Conservation (phyloP, 352 stramenopile species). For the Aphanomyces stellatus region DNA sequence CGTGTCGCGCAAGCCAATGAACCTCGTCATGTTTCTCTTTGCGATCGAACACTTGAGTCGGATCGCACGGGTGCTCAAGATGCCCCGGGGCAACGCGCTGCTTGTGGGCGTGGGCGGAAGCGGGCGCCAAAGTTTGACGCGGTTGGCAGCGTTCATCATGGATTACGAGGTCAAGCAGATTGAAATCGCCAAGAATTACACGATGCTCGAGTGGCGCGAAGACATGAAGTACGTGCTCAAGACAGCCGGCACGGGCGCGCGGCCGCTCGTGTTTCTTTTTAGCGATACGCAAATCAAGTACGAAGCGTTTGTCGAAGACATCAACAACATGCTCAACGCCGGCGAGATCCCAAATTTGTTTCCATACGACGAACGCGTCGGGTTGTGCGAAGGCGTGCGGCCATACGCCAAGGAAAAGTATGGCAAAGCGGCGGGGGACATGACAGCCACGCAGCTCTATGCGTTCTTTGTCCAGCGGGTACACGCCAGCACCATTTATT, state of each 20-base stretch:
- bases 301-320: constrained; percentile 94
- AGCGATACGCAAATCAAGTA: constrained; percentile 95
- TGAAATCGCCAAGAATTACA: constrained; percentile 94
- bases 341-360: constrained; percentile 95
- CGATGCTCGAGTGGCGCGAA: constrained; percentile 90
- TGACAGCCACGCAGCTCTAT: constrained; percentile 87
- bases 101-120: constrained; percentile 91
- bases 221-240: constrained; percentile 92
- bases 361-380: constrained; percentile 86
- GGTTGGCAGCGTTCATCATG: constrained; percentile 88
- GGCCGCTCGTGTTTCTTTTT: constrained; percentile 90
- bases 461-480: constrained; percentile 88
- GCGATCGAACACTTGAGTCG: constrained; percentile 92
- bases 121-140: constrained; percentile 87
- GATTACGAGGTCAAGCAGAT: constrained; percentile 91
- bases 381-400: constrained; percentile 84
- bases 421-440: constrained; percentile 85
- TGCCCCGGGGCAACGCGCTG: constrained; percentile 90
- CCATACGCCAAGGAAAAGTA: constrained; percentile 88
- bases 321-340: constrained; percentile 95
- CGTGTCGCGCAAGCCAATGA: constrained; percentile 91
- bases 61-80: constrained; percentile 89
- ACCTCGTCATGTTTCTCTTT: constrained; percentile 95
- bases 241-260: constrained; percentile 73
- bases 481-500: neutral